Evolutionary conservation across 83 land plant species (phyloP), one percentile per base, ranked within the genome.

Genomic region (Picea abies): DNA sequence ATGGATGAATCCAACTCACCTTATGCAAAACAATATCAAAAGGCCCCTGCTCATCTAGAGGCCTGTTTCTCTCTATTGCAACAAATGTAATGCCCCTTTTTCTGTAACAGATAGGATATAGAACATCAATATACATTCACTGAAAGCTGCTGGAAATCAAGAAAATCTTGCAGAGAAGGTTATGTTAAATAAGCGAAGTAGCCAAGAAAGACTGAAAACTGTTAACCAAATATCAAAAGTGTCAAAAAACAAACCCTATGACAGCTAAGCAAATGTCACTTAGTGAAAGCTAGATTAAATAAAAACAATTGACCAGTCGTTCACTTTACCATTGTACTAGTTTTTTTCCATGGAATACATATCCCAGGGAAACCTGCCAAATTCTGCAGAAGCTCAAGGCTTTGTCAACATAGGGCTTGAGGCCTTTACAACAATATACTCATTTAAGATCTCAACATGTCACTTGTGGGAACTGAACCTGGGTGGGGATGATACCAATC

Each of bases 1-100:
- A 79, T 23, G 23, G 80, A 60, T 2, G 11, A 60, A 20, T 10
- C 35, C 66, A 79, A 65, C 62, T 75, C 9, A 94, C 97, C 95
- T 94, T 94, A 62, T 94, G 97, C 75, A 94, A 77, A 25, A 94
- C 88, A 49, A 94, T 85, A 80, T 94, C 97, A 85, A 94, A 94
- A 37, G 97, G 97, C 25, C 97, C 97, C 88, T 94, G 97, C 11
- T 94, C 94, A 60, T 86, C 86, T 49, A 95, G 86, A 26, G 92
- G 88, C 23, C 82, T 85, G 66, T 79, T 83, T n/a, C 80, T 89
- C 69, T 95, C 97, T 81, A 95, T 93, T 11, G 94, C 91, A 80
- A 95, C 96, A 85, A 95, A 93, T 71, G 84, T 61, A 79, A 95
- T 93, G 10, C 96, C 96, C 76, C 89, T 91, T 71, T 88, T 87